Evolutionary conservation across 805 yeast genomes (phyloP).

Genomic region (Ogataea paraovalis): DNA sequence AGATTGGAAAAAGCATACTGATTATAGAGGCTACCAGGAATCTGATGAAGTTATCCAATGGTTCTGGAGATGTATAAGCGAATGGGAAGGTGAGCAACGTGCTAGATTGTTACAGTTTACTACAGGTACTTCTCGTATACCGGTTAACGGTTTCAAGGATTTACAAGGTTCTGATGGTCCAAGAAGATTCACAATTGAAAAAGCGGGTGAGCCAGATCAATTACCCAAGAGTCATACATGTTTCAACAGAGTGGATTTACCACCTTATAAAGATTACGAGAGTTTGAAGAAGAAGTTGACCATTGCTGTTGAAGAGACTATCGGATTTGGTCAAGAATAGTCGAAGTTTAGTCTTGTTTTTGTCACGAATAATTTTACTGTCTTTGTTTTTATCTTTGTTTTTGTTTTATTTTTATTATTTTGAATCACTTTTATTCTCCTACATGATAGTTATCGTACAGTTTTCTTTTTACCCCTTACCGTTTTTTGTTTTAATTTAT

Average conservation of each 20-base stretch:
- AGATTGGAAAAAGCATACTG: constrained; percentile 99
- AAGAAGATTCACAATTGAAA: constrained; percentile 96
- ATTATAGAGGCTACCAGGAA: constrained; percentile 96
- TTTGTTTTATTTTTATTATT: background rate
- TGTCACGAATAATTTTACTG: background rate
- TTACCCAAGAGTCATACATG: constrained; percentile 98
- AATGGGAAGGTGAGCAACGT: constrained; percentile 96
- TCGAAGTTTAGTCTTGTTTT: background rate
- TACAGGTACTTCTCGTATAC: constrained; percentile 98
- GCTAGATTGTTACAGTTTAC: constrained; percentile 95
- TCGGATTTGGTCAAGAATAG: constrained; percentile 97
- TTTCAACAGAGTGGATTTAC: constrained; percentile 97
- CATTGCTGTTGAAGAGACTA: constrained; percentile 97
- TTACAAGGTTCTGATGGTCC: constrained; percentile 99
- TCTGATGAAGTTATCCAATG: constrained; percentile 95
- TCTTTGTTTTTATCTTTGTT: background rate
- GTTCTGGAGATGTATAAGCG: constrained; percentile 94
- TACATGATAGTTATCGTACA: background rate
- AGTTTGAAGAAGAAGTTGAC: constrained; percentile 84
- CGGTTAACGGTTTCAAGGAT: constrained; percentile 98
- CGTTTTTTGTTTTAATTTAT: background rate
- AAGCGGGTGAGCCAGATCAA: constrained; percentile 92
- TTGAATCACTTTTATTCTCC: background rate
- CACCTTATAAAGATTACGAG: constrained; percentile 84
- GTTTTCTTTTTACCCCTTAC: background rate